Conservation (phyloP, 2,329 filamentous ascomycete genomes). For the Penicillium sp. region DNA sequence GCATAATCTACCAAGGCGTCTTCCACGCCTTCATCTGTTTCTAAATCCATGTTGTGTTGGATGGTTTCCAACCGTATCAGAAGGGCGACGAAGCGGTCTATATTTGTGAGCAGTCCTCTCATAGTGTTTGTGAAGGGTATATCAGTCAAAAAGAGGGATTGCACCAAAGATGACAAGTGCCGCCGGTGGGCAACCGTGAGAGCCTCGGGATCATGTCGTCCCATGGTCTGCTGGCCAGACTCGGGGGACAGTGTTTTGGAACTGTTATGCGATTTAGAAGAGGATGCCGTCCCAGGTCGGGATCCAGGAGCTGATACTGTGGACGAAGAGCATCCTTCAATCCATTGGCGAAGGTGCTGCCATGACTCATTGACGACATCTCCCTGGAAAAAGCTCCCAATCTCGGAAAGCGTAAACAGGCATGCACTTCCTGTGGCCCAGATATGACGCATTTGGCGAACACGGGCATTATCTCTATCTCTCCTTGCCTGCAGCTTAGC, state of each 20-base stretch:
- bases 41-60: constrained; percentile 75
- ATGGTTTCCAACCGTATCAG: constrained; percentile 72
- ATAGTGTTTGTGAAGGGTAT: constrained; percentile 38
- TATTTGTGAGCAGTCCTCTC: constrained; percentile 46
- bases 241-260: constrained; percentile 8
- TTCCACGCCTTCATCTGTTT: constrained; percentile 76
- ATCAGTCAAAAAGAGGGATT: constrained; percentile 45
- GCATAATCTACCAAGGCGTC: constrained; percentile 70
- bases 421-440: constrained; percentile 90
- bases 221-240: constrained; percentile 16
- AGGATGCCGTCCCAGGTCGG: constrained; percentile 38
- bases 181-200: constrained; percentile 74
- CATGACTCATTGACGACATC: constrained; percentile 82
- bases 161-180: constrained; percentile 66
- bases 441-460: constrained; percentile 69
- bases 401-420: constrained; percentile 84
- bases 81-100: constrained; percentile 79
- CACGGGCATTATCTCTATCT: constrained; percentile 61
- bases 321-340: constrained; percentile 48
- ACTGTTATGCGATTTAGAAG: constrained; percentile 18
- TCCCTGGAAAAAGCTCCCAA: constrained; percentile 83
- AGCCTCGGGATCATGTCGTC: constrained; percentile 75
- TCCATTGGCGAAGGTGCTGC: constrained; percentile 74
- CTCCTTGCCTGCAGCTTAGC: constrained; percentile 61
- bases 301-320: constrained; percentile 28